A percentile compares a stretch with the other conserved stretches of the same genome.
Conservation (phyloP, 495 filamentous ascomycete genomes). For the Articulospora tetracladia region DNA sequence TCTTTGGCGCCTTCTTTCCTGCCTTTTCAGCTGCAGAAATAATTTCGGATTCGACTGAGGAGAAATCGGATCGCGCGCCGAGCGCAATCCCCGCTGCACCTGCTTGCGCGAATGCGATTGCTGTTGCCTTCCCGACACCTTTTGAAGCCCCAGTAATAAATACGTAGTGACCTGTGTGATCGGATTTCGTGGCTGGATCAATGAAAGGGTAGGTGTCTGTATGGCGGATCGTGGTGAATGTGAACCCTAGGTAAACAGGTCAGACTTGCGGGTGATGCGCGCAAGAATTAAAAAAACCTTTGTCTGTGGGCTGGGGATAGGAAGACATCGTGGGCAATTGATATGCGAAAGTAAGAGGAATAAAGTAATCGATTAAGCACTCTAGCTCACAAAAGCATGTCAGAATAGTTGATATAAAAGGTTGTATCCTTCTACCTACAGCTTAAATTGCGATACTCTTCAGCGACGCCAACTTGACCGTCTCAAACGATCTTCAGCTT, state of each 20-base stretch:
- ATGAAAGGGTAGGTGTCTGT: constrained; percentile 5
- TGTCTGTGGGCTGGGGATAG: background rate
- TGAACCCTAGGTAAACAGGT: background rate
- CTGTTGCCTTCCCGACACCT: constrained; percentile 43
- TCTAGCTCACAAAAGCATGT: background rate
- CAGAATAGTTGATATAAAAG: background rate
- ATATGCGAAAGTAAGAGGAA: no score
- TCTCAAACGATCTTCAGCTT: background rate
- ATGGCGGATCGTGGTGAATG: background rate
- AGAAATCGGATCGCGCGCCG: constrained; percentile 40
- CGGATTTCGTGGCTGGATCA: background rate
- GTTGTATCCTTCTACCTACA: background rate
- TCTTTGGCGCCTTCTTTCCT: constrained; percentile 29
- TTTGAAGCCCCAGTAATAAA: constrained; percentile 48
- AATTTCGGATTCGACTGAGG: constrained; percentile 29
- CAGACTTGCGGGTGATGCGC: background rate
- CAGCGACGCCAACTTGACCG: background rate
- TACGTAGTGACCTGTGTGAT: constrained; percentile 28
- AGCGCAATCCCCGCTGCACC: constrained; percentile 32
- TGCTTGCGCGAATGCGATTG: constrained; percentile 40
- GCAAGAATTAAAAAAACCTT: background rate
- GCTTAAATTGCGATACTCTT: background rate
- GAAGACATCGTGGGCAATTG: background rate
- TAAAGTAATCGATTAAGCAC: background rate
- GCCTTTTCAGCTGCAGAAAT: constrained; percentile 32